Evolutionary conservation across 2,329 filamentous ascomycete genomes (phyloP).

Genomic region (Curvularia eragrostidis): DNA sequence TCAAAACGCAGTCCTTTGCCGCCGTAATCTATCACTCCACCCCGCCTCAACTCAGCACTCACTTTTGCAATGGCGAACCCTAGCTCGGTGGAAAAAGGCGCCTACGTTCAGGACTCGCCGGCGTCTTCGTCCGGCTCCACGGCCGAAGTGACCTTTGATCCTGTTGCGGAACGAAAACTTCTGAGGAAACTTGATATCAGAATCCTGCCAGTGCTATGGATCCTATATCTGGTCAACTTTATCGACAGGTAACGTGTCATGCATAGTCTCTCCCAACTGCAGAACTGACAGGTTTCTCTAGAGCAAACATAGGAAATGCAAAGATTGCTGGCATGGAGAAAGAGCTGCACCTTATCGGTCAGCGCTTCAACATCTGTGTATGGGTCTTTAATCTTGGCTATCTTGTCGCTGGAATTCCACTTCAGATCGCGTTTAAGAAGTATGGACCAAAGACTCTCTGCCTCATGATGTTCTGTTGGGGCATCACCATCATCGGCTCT

Average conservation of each 20-base stretch:
- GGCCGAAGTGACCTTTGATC: slow-evolving; percentile 27
- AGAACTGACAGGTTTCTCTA: slow-evolving; percentile 5
- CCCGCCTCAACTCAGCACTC: background rate
- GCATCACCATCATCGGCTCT: slow-evolving; percentile 43
- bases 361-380: slow-evolving; percentile 48
- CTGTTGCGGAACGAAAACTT: slow-evolving; percentile 33
- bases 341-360: slow-evolving; percentile 44
- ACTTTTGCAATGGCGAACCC: slow-evolving; percentile 11
- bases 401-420: slow-evolving; percentile 44
- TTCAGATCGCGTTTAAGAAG: slow-evolving; percentile 45
- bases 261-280: background rate
- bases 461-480: slow-evolving; percentile 47
- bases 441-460: slow-evolving; percentile 42
- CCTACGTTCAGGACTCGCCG: slow-evolving; percentile 6
- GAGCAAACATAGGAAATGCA: slow-evolving; percentile 44
- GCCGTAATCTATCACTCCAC: background rate
- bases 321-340: slow-evolving; percentile 47
- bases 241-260: slow-evolving; percentile 34
- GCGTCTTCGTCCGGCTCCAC: slow-evolving; percentile 18
- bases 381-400: slow-evolving; percentile 51
- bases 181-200: slow-evolving; percentile 41
- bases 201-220: slow-evolving; percentile 41
- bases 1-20: background rate
- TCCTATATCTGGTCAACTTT: slow-evolving; percentile 45
- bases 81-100: slow-evolving; percentile 20